Conservation (phyloP, 257 asterid species). For the Solanum pennellii region DNA sequence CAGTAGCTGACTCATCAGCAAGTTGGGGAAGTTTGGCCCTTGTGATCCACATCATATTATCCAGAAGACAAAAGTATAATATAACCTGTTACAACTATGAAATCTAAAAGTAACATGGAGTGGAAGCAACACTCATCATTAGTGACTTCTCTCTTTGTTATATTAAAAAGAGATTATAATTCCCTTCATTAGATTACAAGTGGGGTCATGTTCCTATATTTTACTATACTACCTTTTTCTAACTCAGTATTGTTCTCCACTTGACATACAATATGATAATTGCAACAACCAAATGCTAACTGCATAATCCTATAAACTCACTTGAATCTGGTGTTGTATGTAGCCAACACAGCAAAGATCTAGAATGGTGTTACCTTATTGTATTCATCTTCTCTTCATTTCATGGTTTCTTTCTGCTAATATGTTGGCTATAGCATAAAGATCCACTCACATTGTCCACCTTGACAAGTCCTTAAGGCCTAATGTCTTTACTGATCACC, state of each 20-base stretch:
- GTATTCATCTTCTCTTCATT: neutral
- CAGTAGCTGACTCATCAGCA: neutral
- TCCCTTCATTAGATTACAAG: neutral
- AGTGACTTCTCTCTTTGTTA: neutral
- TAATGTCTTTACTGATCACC: neutral
- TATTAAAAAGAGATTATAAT: neutral
- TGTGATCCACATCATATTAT: neutral
- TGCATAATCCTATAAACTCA: neutral
- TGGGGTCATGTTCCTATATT: neutral
- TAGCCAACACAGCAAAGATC: neutral
- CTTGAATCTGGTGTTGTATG: neutral
- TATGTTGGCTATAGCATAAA: neutral
- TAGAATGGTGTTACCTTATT: neutral
- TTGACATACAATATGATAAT: neutral
- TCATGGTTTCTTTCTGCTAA: neutral
- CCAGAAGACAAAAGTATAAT: neutral
- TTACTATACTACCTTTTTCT: neutral
- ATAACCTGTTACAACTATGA: neutral
- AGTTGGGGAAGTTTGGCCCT: neutral
- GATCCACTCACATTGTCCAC: slow-evolving; percentile 9
- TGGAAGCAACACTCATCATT: neutral
- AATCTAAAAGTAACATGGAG: neutral
- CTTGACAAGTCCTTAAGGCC: slow-evolving; percentile 12
- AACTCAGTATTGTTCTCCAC: neutral
- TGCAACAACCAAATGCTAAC: neutral